Percentiles rank a stretch among this genome's conserved stretches.
phyloP scores from a whole-genome alignment of 352 stramenopile species.

The Globisporangium paddicum region DNA sequence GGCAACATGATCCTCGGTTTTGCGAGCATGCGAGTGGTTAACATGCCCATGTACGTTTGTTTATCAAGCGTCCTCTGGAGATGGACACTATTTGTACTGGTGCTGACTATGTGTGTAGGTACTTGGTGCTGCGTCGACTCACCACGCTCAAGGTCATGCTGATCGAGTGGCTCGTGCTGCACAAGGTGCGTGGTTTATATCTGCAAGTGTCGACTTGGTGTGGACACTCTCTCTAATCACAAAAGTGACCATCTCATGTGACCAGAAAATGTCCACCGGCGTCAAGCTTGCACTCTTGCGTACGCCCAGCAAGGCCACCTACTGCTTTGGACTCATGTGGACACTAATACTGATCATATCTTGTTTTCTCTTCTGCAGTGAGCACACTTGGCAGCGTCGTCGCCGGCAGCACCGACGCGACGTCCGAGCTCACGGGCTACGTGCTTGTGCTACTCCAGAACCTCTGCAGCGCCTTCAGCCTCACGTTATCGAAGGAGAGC shows the following conservation, averaged over 20 bases:
- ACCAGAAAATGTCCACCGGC: conserved; percentile 37
- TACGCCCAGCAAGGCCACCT: conserved; percentile 17
- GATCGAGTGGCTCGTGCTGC: conserved; percentile 70
- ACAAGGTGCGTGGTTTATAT: conserved; percentile 32
- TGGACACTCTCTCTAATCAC: neutral
- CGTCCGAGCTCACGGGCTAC: conserved; percentile 39
- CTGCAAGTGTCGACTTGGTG: neutral
- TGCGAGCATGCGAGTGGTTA: conserved; percentile 56
- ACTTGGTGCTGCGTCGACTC: conserved; percentile 57
- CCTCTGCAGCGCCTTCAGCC: conserved; percentile 50
- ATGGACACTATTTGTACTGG: neutral
- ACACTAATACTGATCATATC: neutral
- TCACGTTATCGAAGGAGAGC: conserved; percentile 69
- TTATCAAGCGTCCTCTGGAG: neutral
- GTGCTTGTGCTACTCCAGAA: conserved; percentile 64
- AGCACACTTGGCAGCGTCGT: conserved; percentile 51
- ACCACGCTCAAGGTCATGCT: conserved; percentile 75
- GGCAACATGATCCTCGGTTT: conserved; percentile 69
- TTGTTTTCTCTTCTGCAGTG: conserved; percentile 22
- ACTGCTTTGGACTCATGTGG: neutral
- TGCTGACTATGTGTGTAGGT: conserved; percentile 19
- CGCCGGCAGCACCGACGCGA: conserved; percentile 52
- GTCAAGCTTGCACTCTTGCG: conserved; percentile 61
- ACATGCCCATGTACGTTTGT: conserved; percentile 65
- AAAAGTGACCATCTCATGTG: too few species aligned